A percentile compares a stretch with the other conserved stretches of the same genome.
Evolutionary conservation across 768 basidiomycete species (phyloP).

Genomic region (Rhizopogon salebrosus): DNA sequence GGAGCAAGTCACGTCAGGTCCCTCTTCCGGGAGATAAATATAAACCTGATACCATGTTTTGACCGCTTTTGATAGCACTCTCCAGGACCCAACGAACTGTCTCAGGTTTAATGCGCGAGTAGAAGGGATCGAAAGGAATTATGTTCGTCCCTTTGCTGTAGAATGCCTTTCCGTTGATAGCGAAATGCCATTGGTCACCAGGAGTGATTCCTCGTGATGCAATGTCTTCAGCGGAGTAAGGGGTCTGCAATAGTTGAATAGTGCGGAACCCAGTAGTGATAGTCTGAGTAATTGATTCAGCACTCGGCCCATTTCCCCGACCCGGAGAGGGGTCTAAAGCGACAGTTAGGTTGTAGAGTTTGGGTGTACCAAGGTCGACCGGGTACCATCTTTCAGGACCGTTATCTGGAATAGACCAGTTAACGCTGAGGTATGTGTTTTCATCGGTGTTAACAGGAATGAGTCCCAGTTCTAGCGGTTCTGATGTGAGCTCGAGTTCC

Average conservation of each 20-base stretch:
- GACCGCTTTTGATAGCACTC: constrained; percentile 48
- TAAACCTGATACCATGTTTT: constrained; percentile 44
- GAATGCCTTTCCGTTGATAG: constrained; percentile 52
- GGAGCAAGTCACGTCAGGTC: neutral
- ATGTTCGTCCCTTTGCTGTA: constrained; percentile 53
- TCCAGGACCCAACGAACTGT: constrained; percentile 51
- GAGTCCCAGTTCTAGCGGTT: constrained; percentile 16
- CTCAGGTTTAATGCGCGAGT: constrained; percentile 44
- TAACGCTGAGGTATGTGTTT: constrained; percentile 37
- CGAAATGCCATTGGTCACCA: constrained; percentile 58
- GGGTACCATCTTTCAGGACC: constrained; percentile 51
- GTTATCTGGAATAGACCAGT: constrained; percentile 41
- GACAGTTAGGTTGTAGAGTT: constrained; percentile 47
- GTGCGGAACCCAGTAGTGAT: constrained; percentile 57
- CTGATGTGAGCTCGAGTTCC: constrained; percentile 39
- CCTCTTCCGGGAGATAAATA: constrained; percentile 7
- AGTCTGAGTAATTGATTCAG: constrained; percentile 30
- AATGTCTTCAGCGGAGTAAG: constrained; percentile 42
- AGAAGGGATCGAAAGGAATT: constrained; percentile 60
- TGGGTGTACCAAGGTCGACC: constrained; percentile 49
- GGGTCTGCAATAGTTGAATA: constrained; percentile 44
- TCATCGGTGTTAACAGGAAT: constrained; percentile 17
- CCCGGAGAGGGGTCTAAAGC: constrained; percentile 26
- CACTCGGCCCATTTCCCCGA: constrained; percentile 3
- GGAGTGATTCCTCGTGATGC: constrained; percentile 45